Base-by-base conservation (phyloP, 1,139 yeast genomes). In the Yamadazyma blattariae region DNA sequence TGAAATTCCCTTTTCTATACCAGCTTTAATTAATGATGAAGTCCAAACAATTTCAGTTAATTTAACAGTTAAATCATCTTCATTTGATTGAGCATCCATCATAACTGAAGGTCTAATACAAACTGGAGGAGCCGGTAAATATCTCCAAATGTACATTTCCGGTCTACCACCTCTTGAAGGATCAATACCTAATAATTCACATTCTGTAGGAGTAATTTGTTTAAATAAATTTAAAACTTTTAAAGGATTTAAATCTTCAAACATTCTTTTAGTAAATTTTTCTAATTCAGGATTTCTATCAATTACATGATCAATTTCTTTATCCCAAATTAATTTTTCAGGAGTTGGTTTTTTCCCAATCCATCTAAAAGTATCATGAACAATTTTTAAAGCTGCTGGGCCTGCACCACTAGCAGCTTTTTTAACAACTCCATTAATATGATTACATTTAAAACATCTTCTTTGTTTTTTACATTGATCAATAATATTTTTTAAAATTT, bases 111-210 rank as follows among this genome's bases (percentile, higher is more conserved):
- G 99, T 50, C 99, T 79, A 38, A 94, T 92, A 71, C 98, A 94
- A 16, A 94, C 97, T 0, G 99, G 99, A 1, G 99, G 98, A 0
- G 97, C 98, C 0, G 98, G 98, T 36, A 94, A 72, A 57, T 90
- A 94, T 52, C 96, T 76, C 99, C 98, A 94, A 30, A 94, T 78
- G 58, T 90, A 92, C 77, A 85, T 88, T 60, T 92, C 98, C 2
- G 98, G 98, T 46, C 98, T 74, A 27, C 97, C 97, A 24, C 90
- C 88, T 46, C 80, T 74, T 4, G 86, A 72, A 1, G 97, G 78
- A 56, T 92, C 95, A 45, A 94, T 80, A 34, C 98, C 99, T 27
- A 94, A 66, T 24, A 94, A 70, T 57, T 90, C 97, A 64, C 97
- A 90, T 53, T 94, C 98, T 27, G 78, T 74, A 0, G 97, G 90